A percentile compares a stretch with the other conserved stretches of the same genome.
phyloP scores from a whole-genome alignment of 1,284 basidiomycete species.

The Papiliotrema nemorosa region DNA sequence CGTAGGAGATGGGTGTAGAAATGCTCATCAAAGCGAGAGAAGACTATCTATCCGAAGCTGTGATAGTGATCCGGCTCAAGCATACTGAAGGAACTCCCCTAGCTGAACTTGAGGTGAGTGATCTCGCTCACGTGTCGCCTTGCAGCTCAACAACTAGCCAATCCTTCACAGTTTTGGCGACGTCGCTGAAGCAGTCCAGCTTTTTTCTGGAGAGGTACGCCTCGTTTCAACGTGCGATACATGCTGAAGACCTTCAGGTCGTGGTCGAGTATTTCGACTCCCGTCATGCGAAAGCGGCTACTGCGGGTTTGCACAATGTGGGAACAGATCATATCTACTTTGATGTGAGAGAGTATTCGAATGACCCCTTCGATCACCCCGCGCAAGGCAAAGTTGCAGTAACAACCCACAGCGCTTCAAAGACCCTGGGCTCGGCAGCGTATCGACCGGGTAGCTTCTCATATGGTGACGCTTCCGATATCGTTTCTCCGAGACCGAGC shows the following conservation, averaged over 20 bases:
- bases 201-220: neutral
- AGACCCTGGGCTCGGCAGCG: slow-evolving; percentile 15
- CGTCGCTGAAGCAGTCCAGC: no score
- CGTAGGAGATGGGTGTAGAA: no score
- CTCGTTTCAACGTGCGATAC: neutral
- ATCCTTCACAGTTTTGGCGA: no score
- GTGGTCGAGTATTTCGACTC: slow-evolving; percentile 40
- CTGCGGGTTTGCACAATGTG: slow-evolving; percentile 18
- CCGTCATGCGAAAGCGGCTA: slow-evolving; percentile 26
- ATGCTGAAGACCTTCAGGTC: neutral
- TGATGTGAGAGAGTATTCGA: slow-evolving; percentile 5
- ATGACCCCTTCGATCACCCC: neutral
- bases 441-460: neutral
- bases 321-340: slow-evolving; percentile 14
- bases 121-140: no score
- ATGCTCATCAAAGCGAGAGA: no score
- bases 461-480: neutral
- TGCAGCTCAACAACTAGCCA: no score
- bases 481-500: neutral
- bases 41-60: no score
- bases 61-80: no score
- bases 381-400: neutral
- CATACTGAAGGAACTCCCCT: no score
- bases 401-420: neutral
- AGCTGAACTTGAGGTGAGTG: no score